A percentile compares a stretch with the other conserved stretches of the same genome.
phyloP scores from a whole-genome alignment of 1,284 basidiomycete genomes.

The Pholiota adiposa region DNA sequence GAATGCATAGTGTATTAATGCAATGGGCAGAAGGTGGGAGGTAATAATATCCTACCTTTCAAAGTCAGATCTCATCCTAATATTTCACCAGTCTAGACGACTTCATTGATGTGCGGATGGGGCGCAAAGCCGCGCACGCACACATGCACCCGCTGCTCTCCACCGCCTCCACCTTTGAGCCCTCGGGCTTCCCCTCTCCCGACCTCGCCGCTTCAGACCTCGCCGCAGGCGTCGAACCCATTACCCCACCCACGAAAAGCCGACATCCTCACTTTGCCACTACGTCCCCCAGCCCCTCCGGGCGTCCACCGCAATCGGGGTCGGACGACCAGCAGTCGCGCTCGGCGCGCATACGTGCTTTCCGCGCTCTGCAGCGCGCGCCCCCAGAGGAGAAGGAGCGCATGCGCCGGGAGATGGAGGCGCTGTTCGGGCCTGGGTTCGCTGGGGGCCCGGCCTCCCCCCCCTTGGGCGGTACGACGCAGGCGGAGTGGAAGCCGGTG shows the following conservation, averaged over 20 bases:
- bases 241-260: conserved; percentile 10
- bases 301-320: no score
- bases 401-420: conserved; percentile 53
- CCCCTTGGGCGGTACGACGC: conserved; percentile 9
- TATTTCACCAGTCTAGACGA: conserved; percentile 66
- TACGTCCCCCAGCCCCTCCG: conserved; percentile 6
- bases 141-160: conserved; percentile 52
- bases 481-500: conserved; percentile 62
- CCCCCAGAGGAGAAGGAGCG: conserved; percentile 67
- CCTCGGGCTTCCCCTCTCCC: conserved; percentile 31
- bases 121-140: conserved; percentile 49
- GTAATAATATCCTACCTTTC: conserved; percentile 29
- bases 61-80: background rate
- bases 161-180: conserved; percentile 31
- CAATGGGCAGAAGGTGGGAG: conserved; percentile 91
- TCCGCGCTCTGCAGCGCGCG: conserved; percentile 68
- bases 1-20: conserved; percentile 74
- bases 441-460: conserved; percentile 14
- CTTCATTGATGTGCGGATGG: conserved; percentile 79
- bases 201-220: conserved; percentile 16
- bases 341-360: conserved; percentile 74
- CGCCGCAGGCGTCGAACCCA: conserved; percentile 9
- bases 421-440: conserved; percentile 22
- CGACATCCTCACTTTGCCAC: conserved; percentile 4
- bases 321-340: conserved; percentile 54